These are phyloP conservation scores for Saccharum spontaneum DNA, from an alignment of 176 grass and related monocot species.

Conservation along the genomic window DNA sequence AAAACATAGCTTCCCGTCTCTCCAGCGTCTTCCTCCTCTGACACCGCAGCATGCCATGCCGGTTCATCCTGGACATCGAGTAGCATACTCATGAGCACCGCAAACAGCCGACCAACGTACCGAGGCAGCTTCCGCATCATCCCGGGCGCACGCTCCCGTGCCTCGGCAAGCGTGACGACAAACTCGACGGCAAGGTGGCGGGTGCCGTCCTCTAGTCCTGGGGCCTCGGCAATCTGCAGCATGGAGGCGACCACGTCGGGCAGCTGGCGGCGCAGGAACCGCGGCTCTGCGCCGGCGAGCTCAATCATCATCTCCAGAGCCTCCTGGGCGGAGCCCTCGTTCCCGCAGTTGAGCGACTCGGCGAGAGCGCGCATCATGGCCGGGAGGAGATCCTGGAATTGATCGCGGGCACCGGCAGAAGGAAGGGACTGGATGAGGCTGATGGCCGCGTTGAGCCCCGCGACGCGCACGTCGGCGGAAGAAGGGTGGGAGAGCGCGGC, in stretches of 20 bases:
- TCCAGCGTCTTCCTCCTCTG: constrained; percentile 84
- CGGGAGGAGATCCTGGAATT: constrained; percentile 81
- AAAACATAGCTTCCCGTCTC: constrained; percentile 79
- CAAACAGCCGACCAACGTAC: constrained; percentile 75
- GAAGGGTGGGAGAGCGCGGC: constrained; percentile 68
- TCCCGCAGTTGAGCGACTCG: constrained; percentile 81
- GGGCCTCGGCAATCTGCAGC: constrained; percentile 86
- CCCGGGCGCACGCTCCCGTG: constrained; percentile 80
- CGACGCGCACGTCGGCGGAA: constrained; percentile 82
- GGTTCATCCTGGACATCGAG: constrained; percentile 90
- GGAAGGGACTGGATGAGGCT: constrained; percentile 81
- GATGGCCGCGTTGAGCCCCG: constrained; percentile 71
- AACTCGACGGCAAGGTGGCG: constrained; percentile 94
- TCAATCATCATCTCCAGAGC: constrained; percentile 95
- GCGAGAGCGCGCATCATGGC: constrained; percentile 94
- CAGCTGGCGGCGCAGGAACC: constrained; percentile 90
- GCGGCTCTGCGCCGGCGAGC: constrained; percentile 72
- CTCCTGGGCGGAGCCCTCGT: constrained; percentile 92
- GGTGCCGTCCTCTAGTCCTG: constrained; percentile 81
- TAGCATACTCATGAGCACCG: constrained; percentile 87
- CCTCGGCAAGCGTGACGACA: constrained; percentile 85
- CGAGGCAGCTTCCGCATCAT: constrained; percentile 92
- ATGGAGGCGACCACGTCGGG: constrained; percentile 82
- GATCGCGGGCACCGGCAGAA: constrained; percentile 61
- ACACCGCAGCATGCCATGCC: constrained; percentile 67